Evolutionary conservation across 148 eudicot species (phyloP).

Genomic region (Rhododendron kiyosumense): DNA sequence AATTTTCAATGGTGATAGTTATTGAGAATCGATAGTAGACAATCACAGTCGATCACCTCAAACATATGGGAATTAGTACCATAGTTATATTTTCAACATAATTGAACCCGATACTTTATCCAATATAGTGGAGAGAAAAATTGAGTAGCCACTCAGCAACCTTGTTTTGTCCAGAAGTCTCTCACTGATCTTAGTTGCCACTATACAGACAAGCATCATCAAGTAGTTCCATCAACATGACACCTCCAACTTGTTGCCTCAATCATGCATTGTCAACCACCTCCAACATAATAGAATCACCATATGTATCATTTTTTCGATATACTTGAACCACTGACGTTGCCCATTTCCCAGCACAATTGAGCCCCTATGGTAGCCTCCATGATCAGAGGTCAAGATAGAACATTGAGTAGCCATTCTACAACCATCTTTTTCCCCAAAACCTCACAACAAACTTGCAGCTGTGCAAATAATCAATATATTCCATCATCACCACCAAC

Average conservation of each 20-base stretch:
- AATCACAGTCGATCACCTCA: neutral
- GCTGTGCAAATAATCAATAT: neutral
- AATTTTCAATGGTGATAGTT: neutral
- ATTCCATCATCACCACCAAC: too few relatives aligned
- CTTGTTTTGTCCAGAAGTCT: neutral
- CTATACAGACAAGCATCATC: neutral
- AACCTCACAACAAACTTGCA: neutral
- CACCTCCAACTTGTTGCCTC: neutral
- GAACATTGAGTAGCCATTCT: neutral
- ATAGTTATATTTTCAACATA: neutral
- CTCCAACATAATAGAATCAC: neutral
- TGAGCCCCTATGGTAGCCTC: neutral
- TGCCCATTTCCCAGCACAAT: neutral
- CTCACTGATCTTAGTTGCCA: neutral
- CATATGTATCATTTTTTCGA: neutral
- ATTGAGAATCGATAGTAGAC: neutral
- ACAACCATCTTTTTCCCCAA: neutral
- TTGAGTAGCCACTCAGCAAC: neutral
- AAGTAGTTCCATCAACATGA: neutral
- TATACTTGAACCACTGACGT: neutral
- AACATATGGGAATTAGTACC: neutral
- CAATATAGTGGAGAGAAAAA: neutral
- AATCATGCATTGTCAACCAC: neutral
- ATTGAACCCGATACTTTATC: neutral
- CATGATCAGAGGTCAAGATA: neutral